Evolutionary conservation across 768 basidiomycete species (phyloP), one percentile per base, ranked within the genome.

Genomic region (Lactifluus volemus): DNA sequence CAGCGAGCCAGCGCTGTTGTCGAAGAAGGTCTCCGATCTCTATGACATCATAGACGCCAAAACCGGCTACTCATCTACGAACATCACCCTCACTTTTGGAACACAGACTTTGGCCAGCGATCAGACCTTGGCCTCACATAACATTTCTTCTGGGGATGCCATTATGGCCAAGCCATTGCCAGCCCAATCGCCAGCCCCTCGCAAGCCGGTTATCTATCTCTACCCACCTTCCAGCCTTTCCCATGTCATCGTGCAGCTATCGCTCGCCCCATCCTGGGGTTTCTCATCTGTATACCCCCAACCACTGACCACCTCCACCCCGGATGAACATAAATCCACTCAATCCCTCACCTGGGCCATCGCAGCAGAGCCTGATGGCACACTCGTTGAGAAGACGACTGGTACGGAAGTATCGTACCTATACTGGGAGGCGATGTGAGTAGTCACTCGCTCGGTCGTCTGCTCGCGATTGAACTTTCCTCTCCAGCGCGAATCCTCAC

Each of bases 271-370:
- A 1, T 58, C 45, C 19, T 62, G 61, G 61, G 11, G 25, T 2
- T 62, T 58, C n/a, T 62, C 61, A 2, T 51, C 45, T 1, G 39
- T 62, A 7, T 57, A 62, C 30, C 60, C 60, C 11, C 38, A 25
- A 19, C 55, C 55, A 1, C 44, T 19, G 45, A 14, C 50, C 4
- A 12, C 38, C 10, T 21, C 32, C 0, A 29, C 55, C 8, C 38
- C 45, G 10, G 36, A 17, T 3, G 44, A 47, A 38, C 49, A 19
- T 6, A 36, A 41, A n/a, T 30, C 50, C 7, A 19, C 36, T 0
- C 61, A 62, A 14, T 52, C 51, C 30, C 45, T 62, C 21, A 58
- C 39, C 11, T 62, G 61, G 61, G 5, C n/a, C 38, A 11, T 38
- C 38, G 38, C 38, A 38, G 38, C 38, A 12, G 38, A 38, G n/a